Base-by-base conservation (phyloP, 768 basidiomycete genomes). In the Boletus tylopilopsis region DNA sequence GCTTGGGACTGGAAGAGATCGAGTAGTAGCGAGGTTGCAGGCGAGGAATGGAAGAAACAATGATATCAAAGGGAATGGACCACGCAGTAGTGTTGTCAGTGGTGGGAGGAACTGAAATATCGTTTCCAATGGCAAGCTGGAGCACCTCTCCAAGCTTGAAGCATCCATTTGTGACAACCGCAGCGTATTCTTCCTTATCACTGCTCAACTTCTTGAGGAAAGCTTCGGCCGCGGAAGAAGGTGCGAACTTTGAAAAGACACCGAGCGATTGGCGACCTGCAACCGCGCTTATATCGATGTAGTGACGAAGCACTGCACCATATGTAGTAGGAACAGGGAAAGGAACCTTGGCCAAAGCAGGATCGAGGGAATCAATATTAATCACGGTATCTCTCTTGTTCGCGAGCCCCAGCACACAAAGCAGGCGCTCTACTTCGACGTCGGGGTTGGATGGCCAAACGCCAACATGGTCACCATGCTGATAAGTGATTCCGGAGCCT, bases 271-370 rank as follows among this genome's bases (percentile, higher is more conserved):
- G 96, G 70, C 95, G 88, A 70, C 93, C 93, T 16, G 88, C 92
- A 47, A 94, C 84, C 33, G 94, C 91, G 59, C 87, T 92, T 66
- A 98, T 93, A 64, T 99, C 95, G 66, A 98, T 85, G 69, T 99
- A 99, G 73, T 98, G 90, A 32, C 94, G 85, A 54, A 99, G 82
- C 55, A 97, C 92, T 41, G 93, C 87, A 51, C 77, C 81, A 61
- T 96, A 97, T 8, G 94, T 97, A 2, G 94, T 94, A 1, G 95
- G 95, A 18, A 94, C 89, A 12, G 96, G 95, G 85, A 98, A 99
- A 16, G 95, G 95, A 49, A 98, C 94, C 70, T 98, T 98, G 50
- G 95, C 95, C 25, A 99, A 78, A 15, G 94, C 93, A 18, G 96
- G 95, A 63, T 99, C 95, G 51, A 98, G 83, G n/a, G 93, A 95